Conservation (phyloP, 2,329 filamentous ascomycete genomes). For the Pseudogymnoascus sp. region DNA sequence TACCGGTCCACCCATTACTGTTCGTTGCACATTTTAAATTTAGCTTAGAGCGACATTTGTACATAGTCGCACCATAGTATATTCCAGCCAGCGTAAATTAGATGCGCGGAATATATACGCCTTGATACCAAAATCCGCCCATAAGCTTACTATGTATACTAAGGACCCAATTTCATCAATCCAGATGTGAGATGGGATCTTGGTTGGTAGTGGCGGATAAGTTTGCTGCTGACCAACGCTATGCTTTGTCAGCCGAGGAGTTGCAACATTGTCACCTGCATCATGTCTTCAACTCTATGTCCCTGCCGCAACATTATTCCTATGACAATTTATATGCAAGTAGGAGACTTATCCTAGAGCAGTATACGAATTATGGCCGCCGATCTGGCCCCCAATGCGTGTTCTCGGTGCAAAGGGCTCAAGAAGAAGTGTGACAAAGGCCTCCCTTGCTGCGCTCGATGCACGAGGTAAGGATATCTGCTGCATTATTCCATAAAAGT, state of each 20-base stretch:
- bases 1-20: background rate
- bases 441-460: slow-evolving; percentile 13
- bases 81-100: background rate
- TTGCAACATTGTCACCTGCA: background rate
- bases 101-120: background rate
- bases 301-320: background rate
- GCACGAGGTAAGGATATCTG: slow-evolving; percentile 12
- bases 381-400: slow-evolving; percentile 8
- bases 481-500: background rate
- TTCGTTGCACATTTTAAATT: background rate
- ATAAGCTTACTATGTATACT: background rate
- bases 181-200: background rate
- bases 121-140: background rate
- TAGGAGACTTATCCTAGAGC: background rate
- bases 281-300: background rate
- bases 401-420: slow-evolving; percentile 14
- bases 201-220: background rate
- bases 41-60: background rate
- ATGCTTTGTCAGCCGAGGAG: background rate
- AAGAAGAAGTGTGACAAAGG: slow-evolving; percentile 18
- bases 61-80: background rate
- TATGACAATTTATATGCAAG: background rate
- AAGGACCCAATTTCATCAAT: background rate
- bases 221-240: background rate
- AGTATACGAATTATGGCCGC: background rate